These are phyloP conservation scores for Gloeopeniophorella convolvens DNA, from an alignment of 768 basidiomycete species.

Conservation along the genomic window DNA sequence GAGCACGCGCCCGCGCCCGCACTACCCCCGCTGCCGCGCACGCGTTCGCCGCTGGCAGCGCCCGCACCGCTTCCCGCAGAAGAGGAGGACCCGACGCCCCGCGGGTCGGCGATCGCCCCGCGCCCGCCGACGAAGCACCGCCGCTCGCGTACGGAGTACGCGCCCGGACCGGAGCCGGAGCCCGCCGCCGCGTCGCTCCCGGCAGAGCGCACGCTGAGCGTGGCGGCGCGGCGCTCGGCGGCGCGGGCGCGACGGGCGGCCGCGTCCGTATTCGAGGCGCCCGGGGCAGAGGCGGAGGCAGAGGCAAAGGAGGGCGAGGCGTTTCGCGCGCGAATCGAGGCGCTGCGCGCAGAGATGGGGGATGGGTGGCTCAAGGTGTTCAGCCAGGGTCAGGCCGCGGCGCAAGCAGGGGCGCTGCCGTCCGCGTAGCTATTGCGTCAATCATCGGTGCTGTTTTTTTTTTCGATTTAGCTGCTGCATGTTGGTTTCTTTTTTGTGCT, in stretches of 20 bases:
- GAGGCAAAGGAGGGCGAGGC: constrained; percentile 54
- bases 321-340: constrained; percentile 74
- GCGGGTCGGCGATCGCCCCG: neutral
- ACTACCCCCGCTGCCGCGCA: no score
- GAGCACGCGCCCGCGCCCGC: neutral
- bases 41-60: no score
- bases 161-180: constrained; percentile 5
- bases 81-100: constrained; percentile 4
- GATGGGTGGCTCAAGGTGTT: constrained; percentile 86
- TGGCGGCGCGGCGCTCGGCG: constrained; percentile 33
- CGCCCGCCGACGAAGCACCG: constrained; percentile 13
- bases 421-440: neutral
- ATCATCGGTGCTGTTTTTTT: neutral
- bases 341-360: constrained; percentile 80
- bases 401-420: no score
- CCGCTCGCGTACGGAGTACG: constrained; percentile 16
- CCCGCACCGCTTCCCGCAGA: neutral
- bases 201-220: constrained; percentile 17
- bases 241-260: constrained; percentile 47
- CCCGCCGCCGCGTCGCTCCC: constrained; percentile 7
- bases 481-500: neutral
- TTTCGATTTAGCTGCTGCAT: neutral
- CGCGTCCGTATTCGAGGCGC: constrained; percentile 59
- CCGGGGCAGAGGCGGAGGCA: constrained; percentile 25
- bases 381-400: constrained; percentile 48